Conservation (phyloP, 441 rosid species). For the Lepidium campestre region DNA sequence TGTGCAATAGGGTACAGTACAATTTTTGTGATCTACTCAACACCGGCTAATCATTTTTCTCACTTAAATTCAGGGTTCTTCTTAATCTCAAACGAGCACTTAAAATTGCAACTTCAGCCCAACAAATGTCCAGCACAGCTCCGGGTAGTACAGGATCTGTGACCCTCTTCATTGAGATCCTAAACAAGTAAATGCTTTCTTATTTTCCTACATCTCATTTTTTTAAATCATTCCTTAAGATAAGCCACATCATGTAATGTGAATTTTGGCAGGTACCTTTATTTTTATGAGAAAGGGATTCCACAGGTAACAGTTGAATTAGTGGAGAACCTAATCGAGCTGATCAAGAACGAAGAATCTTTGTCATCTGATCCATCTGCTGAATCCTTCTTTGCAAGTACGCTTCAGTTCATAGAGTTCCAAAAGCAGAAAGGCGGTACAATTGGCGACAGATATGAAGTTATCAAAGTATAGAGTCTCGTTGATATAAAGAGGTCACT, state of each 20-base stretch:
- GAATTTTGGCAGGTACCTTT: constrained; percentile 58
- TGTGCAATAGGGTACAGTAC: neutral
- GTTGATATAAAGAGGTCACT: constrained; percentile 3
- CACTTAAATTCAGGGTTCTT: constrained; percentile 51
- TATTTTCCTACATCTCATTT: neutral
- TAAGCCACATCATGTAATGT: neutral
- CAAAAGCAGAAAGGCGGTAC: constrained; percentile 97
- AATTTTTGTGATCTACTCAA: neutral
- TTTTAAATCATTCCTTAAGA: neutral
- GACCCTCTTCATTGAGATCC: constrained; percentile 78
- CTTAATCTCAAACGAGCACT: constrained; percentile 91
- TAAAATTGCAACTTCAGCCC: constrained; percentile 94
- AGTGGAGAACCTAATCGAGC: constrained; percentile 72
- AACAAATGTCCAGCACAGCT: constrained; percentile 72
- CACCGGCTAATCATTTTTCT: neutral
- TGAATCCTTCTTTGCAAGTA: constrained; percentile 80
- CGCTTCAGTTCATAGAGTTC: constrained; percentile 73
- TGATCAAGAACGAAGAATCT: constrained; percentile 72
- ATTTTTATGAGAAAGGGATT: constrained; percentile 88
- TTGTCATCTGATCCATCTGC: constrained; percentile 53
- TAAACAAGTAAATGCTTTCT: constrained; percentile 63
- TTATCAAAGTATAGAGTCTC: constrained; percentile 55
- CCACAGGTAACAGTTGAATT: constrained; percentile 65
- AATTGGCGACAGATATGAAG: constrained; percentile 70
- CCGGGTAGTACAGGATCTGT: constrained; percentile 78